Percentiles rank a stretch among this genome's conserved stretches.
Evolutionary conservation across 768 basidiomycete species (phyloP).

Genomic region (Amanita pseudoporphyria): DNA sequence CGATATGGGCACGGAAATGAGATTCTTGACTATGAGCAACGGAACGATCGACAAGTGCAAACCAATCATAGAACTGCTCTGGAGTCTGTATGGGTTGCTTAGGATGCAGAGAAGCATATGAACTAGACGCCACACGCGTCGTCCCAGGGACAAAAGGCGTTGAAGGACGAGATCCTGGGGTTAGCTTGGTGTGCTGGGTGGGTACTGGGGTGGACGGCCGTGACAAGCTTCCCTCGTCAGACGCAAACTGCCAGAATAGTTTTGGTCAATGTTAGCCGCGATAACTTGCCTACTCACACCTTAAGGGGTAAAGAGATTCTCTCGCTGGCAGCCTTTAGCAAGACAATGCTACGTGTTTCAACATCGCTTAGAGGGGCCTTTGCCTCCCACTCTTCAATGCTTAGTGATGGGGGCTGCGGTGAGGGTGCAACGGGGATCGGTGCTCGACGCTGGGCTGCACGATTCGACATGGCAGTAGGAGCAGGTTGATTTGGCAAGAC

Average conservation of each 20-base stretch:
- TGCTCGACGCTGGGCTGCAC: constrained; percentile 1
- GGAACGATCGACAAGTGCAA: constrained; percentile 77
- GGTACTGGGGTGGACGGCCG: constrained; percentile 32
- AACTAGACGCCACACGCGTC: background rate
- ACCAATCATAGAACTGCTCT: constrained; percentile 98
- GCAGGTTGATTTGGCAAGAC: no score
- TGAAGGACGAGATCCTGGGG: background rate
- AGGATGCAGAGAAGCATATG: constrained; percentile 47
- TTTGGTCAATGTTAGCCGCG: constrained; percentile 3
- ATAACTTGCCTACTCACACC: constrained; percentile 31
- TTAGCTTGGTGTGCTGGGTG: constrained; percentile 6
- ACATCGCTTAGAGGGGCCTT: constrained; percentile 67
- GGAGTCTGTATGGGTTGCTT: constrained; percentile 77
- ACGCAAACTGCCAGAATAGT: constrained; percentile 19
- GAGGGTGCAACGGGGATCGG: background rate
- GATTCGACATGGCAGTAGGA: constrained; percentile 2
- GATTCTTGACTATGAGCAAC: constrained; percentile 93
- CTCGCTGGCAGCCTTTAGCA: constrained; percentile 54
- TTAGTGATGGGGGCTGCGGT: constrained; percentile 31
- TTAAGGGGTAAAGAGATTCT: constrained; percentile 60
- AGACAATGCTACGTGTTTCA: constrained; percentile 55
- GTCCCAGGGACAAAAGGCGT: constrained; percentile 17
- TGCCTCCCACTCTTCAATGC: constrained; percentile 87
- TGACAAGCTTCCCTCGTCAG: constrained; percentile 19
- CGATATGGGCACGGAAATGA: constrained; percentile 81